Base-by-base conservation (phyloP, 192 early-diverging fungal genomes). In the Podila minutissima region DNA sequence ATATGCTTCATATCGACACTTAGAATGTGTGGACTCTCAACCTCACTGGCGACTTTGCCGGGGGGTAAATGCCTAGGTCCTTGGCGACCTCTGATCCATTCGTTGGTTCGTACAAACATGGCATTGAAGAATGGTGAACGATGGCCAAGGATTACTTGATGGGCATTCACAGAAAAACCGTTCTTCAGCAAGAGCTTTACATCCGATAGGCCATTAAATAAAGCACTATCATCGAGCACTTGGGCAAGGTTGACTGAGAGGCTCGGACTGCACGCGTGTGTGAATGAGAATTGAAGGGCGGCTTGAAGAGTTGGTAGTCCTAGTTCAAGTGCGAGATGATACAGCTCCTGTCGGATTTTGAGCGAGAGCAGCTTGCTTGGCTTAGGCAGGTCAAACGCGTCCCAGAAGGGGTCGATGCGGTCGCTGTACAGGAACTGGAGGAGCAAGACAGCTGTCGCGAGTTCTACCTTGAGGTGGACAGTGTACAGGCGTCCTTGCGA, bases 111-210 rank as follows among this genome's bases (percentile, higher is more conserved):
- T 20, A 74, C 81, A 32, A 93, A 82, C 74, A 93, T 79, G n/a
- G 88, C 87, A 33, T 83, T 74, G 74, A 94, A 94, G 72, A 92
- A 94, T 10, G 88, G 84, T 57, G 87, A 91, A 22, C 92, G 82
- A 19, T 89, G 88, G 15, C 85, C 75, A 32, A 92, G 66, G 17
- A 92, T 70, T 9, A 88, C 17, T 69, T 88, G 85, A 60, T 92
- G 87, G 4, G 72, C 71, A 15, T 83, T 38, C 29, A 89, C 26
- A 8, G 62, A 59, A 4, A 22, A 29, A 3, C 78, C 83, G 12
- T 84, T 70, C n/a, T 68, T 79, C 22, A 86, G 71, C 32, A 83
- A 49, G 12, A 87, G 49, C 12, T 59, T 57, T 6, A 86, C 74
- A 53, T 83, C 75, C 0, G 64, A 33, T 1, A 76, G 59, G 0